Evolutionary conservation across 176 grass and related monocot species (phyloP).

Genomic region (Bothriochloa decipiens): DNA sequence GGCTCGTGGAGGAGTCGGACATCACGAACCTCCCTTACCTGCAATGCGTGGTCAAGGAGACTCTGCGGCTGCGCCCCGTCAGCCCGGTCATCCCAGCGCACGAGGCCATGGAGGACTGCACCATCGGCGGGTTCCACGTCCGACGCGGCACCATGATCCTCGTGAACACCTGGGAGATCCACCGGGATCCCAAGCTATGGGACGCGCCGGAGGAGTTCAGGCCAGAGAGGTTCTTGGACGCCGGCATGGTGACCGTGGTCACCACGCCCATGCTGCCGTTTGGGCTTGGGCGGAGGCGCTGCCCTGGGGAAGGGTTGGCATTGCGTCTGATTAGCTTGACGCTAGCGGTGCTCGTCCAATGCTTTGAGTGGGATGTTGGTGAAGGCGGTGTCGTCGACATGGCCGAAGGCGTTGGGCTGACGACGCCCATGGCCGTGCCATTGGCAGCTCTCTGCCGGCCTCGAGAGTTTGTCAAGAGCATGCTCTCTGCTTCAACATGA

Average conservation of each 20-base stretch:
- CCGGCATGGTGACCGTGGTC: neutral
- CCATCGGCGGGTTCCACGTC: slow-evolving; percentile 43
- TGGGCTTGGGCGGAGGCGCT: slow-evolving; percentile 60
- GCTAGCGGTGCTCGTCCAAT: slow-evolving; percentile 61
- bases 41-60: slow-evolving; percentile 62
- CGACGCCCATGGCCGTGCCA: slow-evolving; percentile 34
- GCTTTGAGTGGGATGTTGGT: slow-evolving; percentile 63
- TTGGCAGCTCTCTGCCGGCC: slow-evolving; percentile 26
- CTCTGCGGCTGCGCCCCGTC: slow-evolving; percentile 51
- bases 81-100: slow-evolving; percentile 62
- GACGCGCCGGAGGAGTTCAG: slow-evolving; percentile 57
- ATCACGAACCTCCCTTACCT: slow-evolving; percentile 55
- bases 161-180: slow-evolving; percentile 62
- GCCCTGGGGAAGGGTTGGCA: slow-evolving; percentile 62
- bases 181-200: slow-evolving; percentile 64
- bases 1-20: slow-evolving; percentile 57
- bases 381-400: slow-evolving; percentile 42
- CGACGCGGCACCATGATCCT: slow-evolving; percentile 55
- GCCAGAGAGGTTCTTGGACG: slow-evolving; percentile 59
- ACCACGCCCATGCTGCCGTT: slow-evolving; percentile 57
- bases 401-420: slow-evolving; percentile 40
- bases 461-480: slow-evolving; percentile 20
- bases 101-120: slow-evolving; percentile 59
- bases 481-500: slow-evolving; percentile 21
- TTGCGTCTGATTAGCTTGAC: slow-evolving; percentile 47